A percentile compares a stretch with the other conserved stretches of the same genome.
Conservation (phyloP, 176 grass and related monocot species). For the barley (Hordeum vulgare) region MorexV3_pseudomolecules_assembly NC_058519.1:410943001-410943500, state of each 20-base stretch:
- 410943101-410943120: not conserved
- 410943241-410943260: conserved; percentile 95
- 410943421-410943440: conserved; percentile 87
- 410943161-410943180: conserved; percentile 97
- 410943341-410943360: conserved; percentile 17
- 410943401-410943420: conserved; percentile 88
- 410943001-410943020: not conserved
- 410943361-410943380: conserved; percentile 59
- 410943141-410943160: conserved; percentile 51
- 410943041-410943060: conserved; percentile 88
- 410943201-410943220: conserved; percentile 90
- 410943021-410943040: conserved; percentile 31
- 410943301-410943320: not conserved
- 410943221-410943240: conserved; percentile 97
- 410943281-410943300: not conserved
- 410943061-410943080: conserved; percentile 89
- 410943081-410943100: conserved; percentile 52
- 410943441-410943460: conserved; percentile 89
- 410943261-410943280: conserved; percentile 95
- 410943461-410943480: conserved; percentile 89
- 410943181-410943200: conserved; percentile 94
- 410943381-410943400: conserved; percentile 93
- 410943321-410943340: not conserved
- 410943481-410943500: conserved; percentile 94
- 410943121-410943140: conserved; percentile 15